Conservation (phyloP, 2,329 filamentous ascomycete species). For the Phyllosticta capitalensis region DNA sequence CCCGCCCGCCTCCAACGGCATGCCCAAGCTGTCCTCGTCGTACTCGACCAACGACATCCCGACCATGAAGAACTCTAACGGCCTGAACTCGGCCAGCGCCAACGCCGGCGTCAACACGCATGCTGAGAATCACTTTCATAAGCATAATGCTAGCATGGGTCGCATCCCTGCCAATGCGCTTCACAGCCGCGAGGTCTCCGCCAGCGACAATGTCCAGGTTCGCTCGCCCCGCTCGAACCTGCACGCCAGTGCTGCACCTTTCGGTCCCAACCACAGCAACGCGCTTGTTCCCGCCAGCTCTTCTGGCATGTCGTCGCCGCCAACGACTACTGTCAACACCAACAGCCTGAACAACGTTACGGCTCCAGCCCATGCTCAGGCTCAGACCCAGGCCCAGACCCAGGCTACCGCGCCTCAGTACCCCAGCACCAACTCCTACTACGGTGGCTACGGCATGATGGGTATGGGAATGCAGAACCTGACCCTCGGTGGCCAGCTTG, state of each 20-base stretch:
- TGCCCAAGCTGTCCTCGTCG: conserved; percentile 72
- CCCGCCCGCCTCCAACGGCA: conserved; percentile 51
- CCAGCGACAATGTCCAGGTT: conserved; percentile 28
- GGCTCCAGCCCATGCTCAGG: background rate
- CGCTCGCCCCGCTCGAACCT: conserved; percentile 61
- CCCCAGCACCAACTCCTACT: conserved; percentile 17
- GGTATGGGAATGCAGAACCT: conserved; percentile 62
- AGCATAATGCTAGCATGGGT: conserved; percentile 75
- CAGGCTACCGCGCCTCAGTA: background rate
- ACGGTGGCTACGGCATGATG: conserved; percentile 45
- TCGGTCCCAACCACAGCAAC: conserved; percentile 51
- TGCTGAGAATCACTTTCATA: conserved; percentile 49
- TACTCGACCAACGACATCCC: conserved; percentile 86
- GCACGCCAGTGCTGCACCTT: conserved; percentile 70
- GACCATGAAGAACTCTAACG: conserved; percentile 63
- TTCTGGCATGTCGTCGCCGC: background rate
- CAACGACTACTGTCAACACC: conserved; percentile 1
- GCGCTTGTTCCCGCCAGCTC: background rate
- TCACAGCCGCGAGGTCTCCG: conserved; percentile 63
- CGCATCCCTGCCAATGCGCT: conserved; percentile 62
- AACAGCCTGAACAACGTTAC: background rate
- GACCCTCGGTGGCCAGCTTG: conserved; percentile 40
- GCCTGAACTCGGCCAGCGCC: conserved; percentile 30
- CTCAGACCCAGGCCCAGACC: background rate
- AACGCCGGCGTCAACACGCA: conserved; percentile 36